Evolutionary conservation across 1,139 yeast genomes (phyloP), one percentile per base, ranked within the genome.

Genomic region (Ogataea hybrid): DNA sequence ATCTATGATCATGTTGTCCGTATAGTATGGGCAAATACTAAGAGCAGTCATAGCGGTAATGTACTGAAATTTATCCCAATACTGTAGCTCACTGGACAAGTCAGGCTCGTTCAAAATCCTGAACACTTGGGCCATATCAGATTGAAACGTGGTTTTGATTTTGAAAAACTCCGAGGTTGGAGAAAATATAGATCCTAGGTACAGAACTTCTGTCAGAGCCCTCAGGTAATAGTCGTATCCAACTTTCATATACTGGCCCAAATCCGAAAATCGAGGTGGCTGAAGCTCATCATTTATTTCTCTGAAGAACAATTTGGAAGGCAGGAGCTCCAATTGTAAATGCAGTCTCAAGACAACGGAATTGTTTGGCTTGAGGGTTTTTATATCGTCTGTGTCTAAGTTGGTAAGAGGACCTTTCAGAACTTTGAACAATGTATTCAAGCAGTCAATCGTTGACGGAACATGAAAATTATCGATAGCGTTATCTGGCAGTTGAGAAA

Each of bases 341-440:
- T 75, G 77, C 0, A 83, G 65, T 44, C 74, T 77, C 48, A 83
- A 62, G 2, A 70, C 66, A 2, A 77, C 69, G 33, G 53, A 49
- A 30, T 70, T 70, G n/a, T 64, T 58, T 5, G 77, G 61, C 47
- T 73, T 69, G 14, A 84, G 78, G 0, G 83, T 74, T 51, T 74
- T 79, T 3, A 68, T 62, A 12, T 71, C 72, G n/a, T 70, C 74
- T 4, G 56, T 61, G 1, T 73, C 65, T 3, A 60, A 62, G 25
- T 72, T 61, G 11, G 67, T 59, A 5, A 84, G 57, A 0, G 90
- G 89, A 0, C 86, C 88, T 49, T 70, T 76, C 38, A 84, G 64
- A 3, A 81, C 81, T 49, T 77, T 78, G 43, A 75, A 69, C 18
- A 83, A 56, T 17, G 84, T 80, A 38, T 68, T 69, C 27, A 82